Base-by-base conservation (phyloP, 352 stramenopile species). In the Thalassiosira oceanica region DNA sequence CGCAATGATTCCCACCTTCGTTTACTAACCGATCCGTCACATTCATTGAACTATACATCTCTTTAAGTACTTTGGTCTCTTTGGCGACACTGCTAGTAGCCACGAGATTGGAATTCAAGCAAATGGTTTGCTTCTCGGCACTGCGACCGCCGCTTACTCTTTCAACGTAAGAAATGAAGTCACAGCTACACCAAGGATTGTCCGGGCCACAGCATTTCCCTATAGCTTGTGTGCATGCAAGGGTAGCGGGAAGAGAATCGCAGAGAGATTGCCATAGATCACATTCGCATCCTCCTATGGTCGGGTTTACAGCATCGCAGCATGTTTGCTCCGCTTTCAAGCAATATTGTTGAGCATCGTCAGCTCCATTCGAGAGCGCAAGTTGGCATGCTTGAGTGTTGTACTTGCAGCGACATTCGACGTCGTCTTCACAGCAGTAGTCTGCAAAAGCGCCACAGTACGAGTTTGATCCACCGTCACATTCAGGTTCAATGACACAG, bases 21-120 rank as follows among this genome's bases (percentile, higher is more conserved):
- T 72, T 72, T 44, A 51, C 63, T 3, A 27, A 18, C 66, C 66
- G 72, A 18, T 45, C 13, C 6, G 56, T 10, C 7, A 43, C 43
- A 45, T 48, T 18, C 20, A 36, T 62, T 13, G 15, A 2, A 10
- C 44, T 43, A 29, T 61, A 77, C 13, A 72, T 41, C 5, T 26
- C 2, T 27, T 49, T 0, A 6, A 61, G 21, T 6, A 13, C 26
- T 35, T 2, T 5, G n/a, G 13, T 51, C 7, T 67, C 29, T 10
- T n/a, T n/a, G n/a, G n/a, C n/a, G n/a, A n/a, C n/a, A n/a, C n/a
- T n/a, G n/a, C n/a, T n/a, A n/a, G n/a, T n/a, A n/a, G n/a, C n/a
- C n/a, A n/a, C n/a, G n/a, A n/a, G n/a, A n/a, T n/a, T n/a, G n/a
- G n/a, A n/a, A n/a, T n/a, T n/a, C n/a, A n/a, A n/a, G n/a, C n/a